Conservation (phyloP, 1,139 yeast genomes). For the Suhomyces panamericanus region DNA sequence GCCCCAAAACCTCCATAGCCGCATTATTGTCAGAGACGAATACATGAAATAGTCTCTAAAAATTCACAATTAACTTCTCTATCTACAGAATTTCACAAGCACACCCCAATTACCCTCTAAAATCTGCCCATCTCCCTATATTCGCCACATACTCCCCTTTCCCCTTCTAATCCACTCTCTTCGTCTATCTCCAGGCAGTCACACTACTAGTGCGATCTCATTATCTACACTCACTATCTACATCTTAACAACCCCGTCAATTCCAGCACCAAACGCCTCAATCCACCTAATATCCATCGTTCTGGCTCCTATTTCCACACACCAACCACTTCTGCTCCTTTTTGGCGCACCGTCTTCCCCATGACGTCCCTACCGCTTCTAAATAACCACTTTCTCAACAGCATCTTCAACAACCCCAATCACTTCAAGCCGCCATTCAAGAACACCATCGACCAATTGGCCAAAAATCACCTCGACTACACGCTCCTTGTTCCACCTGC, state of each 20-base stretch:
- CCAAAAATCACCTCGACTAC: constrained; percentile 46
- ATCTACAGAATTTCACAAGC: background rate
- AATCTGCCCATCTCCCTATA: background rate
- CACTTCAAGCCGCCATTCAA: constrained; percentile 53
- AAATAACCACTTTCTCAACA: constrained; percentile 65
- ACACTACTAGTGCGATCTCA: background rate
- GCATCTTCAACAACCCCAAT: constrained; percentile 66
- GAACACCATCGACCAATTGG: constrained; percentile 44
- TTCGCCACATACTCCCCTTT: background rate
- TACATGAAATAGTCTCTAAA: background rate
- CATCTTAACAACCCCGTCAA: background rate
- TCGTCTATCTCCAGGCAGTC: background rate
- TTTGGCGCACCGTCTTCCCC: background rate
- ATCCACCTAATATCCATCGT: background rate
- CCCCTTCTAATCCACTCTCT: background rate
- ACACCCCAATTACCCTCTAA: background rate
- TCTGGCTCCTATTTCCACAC: background rate
- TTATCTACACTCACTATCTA: background rate
- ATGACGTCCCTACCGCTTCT: constrained; percentile 34
- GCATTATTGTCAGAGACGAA: too few relatives aligned
- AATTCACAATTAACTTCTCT: background rate
- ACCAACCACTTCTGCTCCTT: too few relatives aligned
- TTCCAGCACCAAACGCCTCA: background rate
- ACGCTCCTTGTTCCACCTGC: constrained; percentile 66
- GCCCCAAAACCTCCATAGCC: too few relatives aligned